Evolutionary conservation across 169 alveolate species (phyloP).

Genomic region (Plasmodium sp.): DNA sequence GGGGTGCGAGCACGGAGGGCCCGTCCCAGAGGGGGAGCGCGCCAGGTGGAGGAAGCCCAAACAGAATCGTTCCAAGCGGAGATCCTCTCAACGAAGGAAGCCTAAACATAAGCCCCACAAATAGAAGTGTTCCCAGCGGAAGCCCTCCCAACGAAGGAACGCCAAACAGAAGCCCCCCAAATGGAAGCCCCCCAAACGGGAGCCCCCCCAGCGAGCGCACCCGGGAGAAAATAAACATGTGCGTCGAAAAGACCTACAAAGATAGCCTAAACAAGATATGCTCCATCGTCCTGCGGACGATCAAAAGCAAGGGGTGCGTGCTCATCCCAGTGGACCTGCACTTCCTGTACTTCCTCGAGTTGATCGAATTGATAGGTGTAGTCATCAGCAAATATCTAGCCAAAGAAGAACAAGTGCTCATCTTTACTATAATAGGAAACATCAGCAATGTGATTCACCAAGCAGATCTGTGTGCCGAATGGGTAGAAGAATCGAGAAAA

Average conservation of each 20-base stretch:
- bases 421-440: slow-evolving; percentile 29
- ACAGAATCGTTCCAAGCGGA: background rate
- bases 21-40: background rate
- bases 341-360: slow-evolving; percentile 45
- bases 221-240: slow-evolving; percentile 1
- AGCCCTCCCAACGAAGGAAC: background rate
- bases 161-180: too few species aligned
- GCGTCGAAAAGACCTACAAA: slow-evolving; percentile 36
- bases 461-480: slow-evolving; percentile 64
- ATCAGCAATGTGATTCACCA: slow-evolving; percentile 46
- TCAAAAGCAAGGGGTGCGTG: slow-evolving; percentile 68
- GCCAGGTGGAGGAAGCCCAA: background rate
- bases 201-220: background rate
- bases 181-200: background rate
- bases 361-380: slow-evolving; percentile 64
- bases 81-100: background rate
- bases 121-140: background rate
- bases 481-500: slow-evolving; percentile 73
- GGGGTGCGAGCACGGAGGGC: too few species aligned
- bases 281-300: slow-evolving; percentile 40
- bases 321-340: slow-evolving; percentile 57
- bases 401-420: slow-evolving; percentile 59
- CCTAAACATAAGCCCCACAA: background rate
- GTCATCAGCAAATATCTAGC: slow-evolving; percentile 50
- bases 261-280: slow-evolving; percentile 61